Conservation (phyloP, 1,139 yeast species). For the Geotrichum cucujoidarum region DNA sequence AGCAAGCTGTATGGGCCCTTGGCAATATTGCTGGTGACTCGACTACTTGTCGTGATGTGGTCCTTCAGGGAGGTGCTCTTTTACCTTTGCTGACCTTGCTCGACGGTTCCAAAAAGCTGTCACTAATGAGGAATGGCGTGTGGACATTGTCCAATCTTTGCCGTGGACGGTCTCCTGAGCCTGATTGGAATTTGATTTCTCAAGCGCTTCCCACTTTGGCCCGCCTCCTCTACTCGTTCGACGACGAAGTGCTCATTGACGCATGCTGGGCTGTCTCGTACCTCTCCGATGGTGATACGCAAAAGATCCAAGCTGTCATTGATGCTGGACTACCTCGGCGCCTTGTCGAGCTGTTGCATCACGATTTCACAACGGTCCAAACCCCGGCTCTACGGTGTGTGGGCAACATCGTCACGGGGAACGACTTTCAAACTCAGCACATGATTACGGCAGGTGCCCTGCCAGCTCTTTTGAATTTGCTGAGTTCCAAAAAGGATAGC, state of each 20-base stretch:
- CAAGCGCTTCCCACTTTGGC: constrained; percentile 89
- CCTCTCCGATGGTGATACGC: constrained; percentile 84
- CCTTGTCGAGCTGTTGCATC: constrained; percentile 81
- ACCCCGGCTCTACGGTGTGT: constrained; percentile 99
- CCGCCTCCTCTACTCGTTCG: constrained; percentile 82
- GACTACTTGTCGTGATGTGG: constrained; percentile 81
- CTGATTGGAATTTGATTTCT: constrained; percentile 85
- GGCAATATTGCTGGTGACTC: constrained; percentile 99
- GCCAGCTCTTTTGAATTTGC: constrained; percentile 73
- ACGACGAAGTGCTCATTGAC: constrained; percentile 89
- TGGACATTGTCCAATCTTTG: constrained; percentile 97
- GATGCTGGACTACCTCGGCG: constrained; percentile 95
- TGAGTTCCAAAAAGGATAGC: constrained; percentile 82
- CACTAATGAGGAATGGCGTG: constrained; percentile 89
- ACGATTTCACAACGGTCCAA: constrained; percentile 80
- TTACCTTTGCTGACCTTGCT: constrained; percentile 77
- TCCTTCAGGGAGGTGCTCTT: constrained; percentile 79
- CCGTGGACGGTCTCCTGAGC: constrained; percentile 94
- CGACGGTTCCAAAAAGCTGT: constrained; percentile 67
- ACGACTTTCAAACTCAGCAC: constrained; percentile 89
- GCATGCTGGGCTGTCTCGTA: constrained; percentile 99
- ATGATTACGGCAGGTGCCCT: constrained; percentile 94
- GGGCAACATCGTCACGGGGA: constrained; percentile 97
- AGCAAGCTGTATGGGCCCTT: constrained; percentile 98
- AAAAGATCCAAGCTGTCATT: constrained; percentile 92